Evolutionary conservation across 768 basidiomycete species (phyloP).

Genomic region (Terana coerulea): DNA sequence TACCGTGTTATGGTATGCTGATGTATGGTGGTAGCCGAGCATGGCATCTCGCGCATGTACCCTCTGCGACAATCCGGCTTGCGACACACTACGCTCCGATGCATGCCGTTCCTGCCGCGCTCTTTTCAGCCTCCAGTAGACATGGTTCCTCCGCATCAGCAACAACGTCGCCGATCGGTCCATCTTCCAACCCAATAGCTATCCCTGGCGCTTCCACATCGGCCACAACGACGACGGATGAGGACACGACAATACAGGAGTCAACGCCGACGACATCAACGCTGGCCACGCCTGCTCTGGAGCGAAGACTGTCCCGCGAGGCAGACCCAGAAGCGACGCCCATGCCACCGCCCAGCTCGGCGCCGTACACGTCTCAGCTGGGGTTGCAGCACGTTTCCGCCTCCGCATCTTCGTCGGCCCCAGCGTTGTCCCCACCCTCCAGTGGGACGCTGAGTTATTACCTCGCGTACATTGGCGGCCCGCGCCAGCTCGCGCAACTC

Average conservation of each 20-base stretch:
- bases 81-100: conserved; percentile 70
- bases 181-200: too few species aligned
- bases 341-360: conserved; percentile 32
- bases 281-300: too few species aligned
- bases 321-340: conserved; percentile 26
- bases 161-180: conserved; percentile 1
- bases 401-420: too few species aligned
- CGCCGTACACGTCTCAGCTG: conserved; percentile 25
- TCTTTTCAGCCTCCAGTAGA: background rate
- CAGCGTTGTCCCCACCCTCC: background rate
- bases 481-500: conserved; percentile 64
- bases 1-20: background rate
- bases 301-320: background rate
- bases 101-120: conserved; percentile 31
- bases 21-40: conserved; percentile 51
- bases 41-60: conserved; percentile 74
- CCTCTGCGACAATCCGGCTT: conserved; percentile 74
- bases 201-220: too few species aligned
- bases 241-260: too few species aligned
- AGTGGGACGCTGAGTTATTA: conserved; percentile 57
- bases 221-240: too few species aligned
- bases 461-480: conserved; percentile 61
- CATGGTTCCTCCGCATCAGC: conserved; percentile 1
- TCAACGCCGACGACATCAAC: too few species aligned
- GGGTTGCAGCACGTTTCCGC: too few species aligned